Evolutionary conservation across 1,139 yeast genomes (phyloP).

Genomic region (Magnusiomyces sp.): DNA sequence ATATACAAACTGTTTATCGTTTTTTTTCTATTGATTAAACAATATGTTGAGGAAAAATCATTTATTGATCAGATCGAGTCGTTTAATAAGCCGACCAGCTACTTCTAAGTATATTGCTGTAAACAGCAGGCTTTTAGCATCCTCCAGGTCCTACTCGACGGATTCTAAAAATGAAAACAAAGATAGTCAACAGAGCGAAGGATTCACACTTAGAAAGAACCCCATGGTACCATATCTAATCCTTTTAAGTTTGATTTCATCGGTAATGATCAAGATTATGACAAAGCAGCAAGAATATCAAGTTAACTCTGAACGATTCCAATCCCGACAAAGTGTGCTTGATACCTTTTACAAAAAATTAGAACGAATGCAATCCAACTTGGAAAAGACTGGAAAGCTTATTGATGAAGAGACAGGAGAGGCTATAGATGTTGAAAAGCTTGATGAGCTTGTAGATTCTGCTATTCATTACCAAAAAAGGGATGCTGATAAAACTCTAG

Average conservation of each 20-base stretch:
- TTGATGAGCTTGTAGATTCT: constrained; percentile 6
- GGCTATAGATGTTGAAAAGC: constrained; percentile 5
- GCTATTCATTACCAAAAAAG: constrained; percentile 4
- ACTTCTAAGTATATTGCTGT: too few relatives aligned
- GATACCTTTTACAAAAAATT: background rate
- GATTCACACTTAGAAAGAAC: constrained; percentile 3
- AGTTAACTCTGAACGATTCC: constrained; percentile 3
- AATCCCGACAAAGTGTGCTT: constrained; percentile 3
- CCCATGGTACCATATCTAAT: constrained; percentile 14
- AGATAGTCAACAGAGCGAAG: background rate
- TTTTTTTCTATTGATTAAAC: background rate
- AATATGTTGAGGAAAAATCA: background rate
- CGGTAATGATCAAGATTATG: constrained; percentile 12
- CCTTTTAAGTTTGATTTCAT: constrained; percentile 11
- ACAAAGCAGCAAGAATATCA: constrained; percentile 12
- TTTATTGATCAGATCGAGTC: background rate
- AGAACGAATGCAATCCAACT: constrained; percentile 2
- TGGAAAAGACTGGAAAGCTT: constrained; percentile 6
- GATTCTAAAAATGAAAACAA: too few relatives aligned
- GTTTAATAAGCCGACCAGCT: too few relatives aligned
- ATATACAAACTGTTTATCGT: too few relatives aligned
- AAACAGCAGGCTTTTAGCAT: too few relatives aligned
- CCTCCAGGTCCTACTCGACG: too few relatives aligned
- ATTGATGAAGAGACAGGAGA: background rate
- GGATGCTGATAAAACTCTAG: constrained; percentile 12